These are phyloP conservation scores for Starmerella bacillaris DNA, from an alignment of 805 yeast species.

Conservation along the genomic window DNA sequence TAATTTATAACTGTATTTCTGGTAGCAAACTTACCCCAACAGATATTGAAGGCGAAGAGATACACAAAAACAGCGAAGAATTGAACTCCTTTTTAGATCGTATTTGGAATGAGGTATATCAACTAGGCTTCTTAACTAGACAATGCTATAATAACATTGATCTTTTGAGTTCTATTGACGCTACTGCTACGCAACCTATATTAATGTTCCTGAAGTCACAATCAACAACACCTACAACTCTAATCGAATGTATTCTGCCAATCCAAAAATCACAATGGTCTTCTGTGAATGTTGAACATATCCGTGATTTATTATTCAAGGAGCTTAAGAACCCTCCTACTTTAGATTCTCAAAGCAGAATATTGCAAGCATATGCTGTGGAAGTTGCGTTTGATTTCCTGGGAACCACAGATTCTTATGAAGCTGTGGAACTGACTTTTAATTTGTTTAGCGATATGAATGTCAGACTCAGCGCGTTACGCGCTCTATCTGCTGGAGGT, in stretches of 20 bases:
- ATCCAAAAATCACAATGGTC: background rate
- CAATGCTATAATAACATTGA: too few species aligned
- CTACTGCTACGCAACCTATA: too few species aligned
- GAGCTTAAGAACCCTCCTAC: background rate
- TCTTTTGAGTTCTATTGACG: too few species aligned
- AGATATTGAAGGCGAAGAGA: too few species aligned
- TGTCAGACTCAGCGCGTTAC: slow-evolving; percentile 7
- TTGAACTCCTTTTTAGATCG: too few species aligned
- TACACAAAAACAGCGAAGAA: too few species aligned
- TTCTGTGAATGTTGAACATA: background rate
- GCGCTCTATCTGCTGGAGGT: slow-evolving; percentile 13
- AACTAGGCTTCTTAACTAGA: too few species aligned
- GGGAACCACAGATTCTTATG: background rate
- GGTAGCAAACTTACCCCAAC: too few species aligned
- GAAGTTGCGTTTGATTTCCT: slow-evolving; percentile 8
- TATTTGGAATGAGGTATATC: too few species aligned
- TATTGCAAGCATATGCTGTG: slow-evolving; percentile 2
- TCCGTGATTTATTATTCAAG: background rate
- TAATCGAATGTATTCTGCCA: background rate
- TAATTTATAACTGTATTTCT: too few species aligned
- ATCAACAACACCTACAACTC: background rate
- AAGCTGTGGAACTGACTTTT: slow-evolving; percentile 5
- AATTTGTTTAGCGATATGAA: slow-evolving; percentile 5
- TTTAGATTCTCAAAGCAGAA: background rate
- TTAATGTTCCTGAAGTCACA: too few species aligned